Base-by-base conservation (phyloP, 768 basidiomycete genomes). In the Lactarius indigo region DNA sequence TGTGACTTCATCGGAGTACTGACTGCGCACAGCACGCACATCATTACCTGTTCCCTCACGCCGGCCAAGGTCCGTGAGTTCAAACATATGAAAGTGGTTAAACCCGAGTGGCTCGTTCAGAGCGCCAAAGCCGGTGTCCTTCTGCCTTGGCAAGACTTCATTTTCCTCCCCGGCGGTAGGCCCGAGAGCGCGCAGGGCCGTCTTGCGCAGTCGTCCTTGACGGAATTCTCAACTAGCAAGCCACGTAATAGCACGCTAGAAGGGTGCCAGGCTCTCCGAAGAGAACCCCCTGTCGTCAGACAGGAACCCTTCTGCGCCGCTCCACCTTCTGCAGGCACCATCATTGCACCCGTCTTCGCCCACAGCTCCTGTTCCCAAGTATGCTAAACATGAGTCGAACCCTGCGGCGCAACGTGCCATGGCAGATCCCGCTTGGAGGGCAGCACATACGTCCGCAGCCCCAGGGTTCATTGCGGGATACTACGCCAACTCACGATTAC, bases 1-100 rank as follows among this genome's bases (percentile, higher is more conserved):
- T 15, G 37, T 23, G 18, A 47, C 42, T 6, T 15, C 8, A 39
- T 35, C 35, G 30, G 9, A 12, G 28, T 60, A 41, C 17, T 28
- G 33, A 70, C 17, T 57, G 41, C 23, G 59, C 58, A 47, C 72
- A 93, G 92, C 35, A 96, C 95, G 0, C 95, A 97, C 75, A 89
- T 99, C 71, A 81, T 99, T 59, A 96, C 97, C 4, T 90, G 89
- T 69, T 90, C 92, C 37, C 83, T 99, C 54, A 98, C 96, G 0
- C 89, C 93, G 0, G 87, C 88, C 50, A 99, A 98, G 77, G 84
- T 94, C 54, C 85, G 85, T 26, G 94, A 96, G 72, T 98, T 95
- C 76, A 84, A 89, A 75, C 76, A 89, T 50, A 91, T 96, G 89
- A 97, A 95, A 74, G 90, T 98, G 18, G 94, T 90, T 44, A 81